Conservation (phyloP, 345 rosid genomes). For the Psidium friedrichsthalianum region DNA sequence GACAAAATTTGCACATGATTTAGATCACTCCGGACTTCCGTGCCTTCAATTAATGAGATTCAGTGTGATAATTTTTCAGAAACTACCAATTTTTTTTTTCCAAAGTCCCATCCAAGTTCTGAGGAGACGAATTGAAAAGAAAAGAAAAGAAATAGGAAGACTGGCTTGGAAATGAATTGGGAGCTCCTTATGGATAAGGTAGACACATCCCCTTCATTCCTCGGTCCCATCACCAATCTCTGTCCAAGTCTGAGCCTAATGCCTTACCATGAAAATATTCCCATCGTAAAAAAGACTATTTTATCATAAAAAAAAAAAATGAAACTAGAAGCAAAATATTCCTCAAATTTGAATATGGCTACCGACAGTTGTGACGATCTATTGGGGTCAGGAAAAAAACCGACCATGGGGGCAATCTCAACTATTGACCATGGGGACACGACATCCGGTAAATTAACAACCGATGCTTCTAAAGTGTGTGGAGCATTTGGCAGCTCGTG, state of each 20-base stretch:
- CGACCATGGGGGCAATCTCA: neutral
- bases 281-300: neutral
- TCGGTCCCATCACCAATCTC: neutral
- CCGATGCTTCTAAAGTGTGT: neutral
- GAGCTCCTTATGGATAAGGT: neutral
- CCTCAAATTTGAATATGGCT: no score
- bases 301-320: neutral
- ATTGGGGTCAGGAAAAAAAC: no score
- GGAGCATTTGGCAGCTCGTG: neutral
- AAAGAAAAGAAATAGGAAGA: neutral
- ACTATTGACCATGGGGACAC: neutral
- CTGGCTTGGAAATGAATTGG: neutral
- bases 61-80: neutral
- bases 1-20: neutral
- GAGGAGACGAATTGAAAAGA: neutral
- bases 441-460: neutral
- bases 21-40: neutral
- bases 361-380: no score
- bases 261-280: no score
- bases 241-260: neutral
- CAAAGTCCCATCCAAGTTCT: neutral
- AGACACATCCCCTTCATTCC: neutral
- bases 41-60: neutral
- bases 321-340: no score
- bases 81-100: neutral